phyloP scores from a whole-genome alignment of 768 basidiomycete species.

The Chiua virens region DNA sequence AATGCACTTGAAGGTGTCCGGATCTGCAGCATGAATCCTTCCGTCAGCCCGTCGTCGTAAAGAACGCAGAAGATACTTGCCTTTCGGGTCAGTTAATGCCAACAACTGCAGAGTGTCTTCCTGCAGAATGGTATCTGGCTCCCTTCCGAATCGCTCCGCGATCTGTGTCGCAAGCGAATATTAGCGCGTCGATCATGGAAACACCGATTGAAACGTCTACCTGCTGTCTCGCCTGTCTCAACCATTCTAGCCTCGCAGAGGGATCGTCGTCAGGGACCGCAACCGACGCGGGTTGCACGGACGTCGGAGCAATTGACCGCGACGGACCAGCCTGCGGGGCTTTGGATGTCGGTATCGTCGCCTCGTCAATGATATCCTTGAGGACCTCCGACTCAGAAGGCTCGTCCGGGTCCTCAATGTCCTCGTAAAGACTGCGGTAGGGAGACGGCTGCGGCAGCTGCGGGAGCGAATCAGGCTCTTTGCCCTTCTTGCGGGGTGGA shows the following conservation, averaged over 20 bases:
- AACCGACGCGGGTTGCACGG: background rate
- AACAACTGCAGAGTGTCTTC: conserved; percentile 27
- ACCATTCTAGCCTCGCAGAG: conserved; percentile 7
- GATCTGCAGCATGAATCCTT: conserved; percentile 9
- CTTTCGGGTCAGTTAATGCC: conserved; percentile 20
- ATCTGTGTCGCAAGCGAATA: conserved; percentile 14
- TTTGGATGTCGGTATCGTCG: conserved; percentile 1
- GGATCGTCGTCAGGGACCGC: conserved; percentile 11
- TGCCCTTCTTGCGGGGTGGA: conserved; percentile 19
- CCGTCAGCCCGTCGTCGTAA: too few relatives aligned
- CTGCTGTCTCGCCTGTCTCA: conserved; percentile 20
- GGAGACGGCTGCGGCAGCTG: background rate
- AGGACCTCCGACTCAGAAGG: conserved; percentile 17
- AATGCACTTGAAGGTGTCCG: conserved; percentile 6
- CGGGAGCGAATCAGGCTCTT: conserved; percentile 15
- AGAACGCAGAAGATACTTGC: conserved; percentile 6
- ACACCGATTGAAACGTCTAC: conserved; percentile 8
- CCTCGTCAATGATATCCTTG: conserved; percentile 9
- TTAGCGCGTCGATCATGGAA: background rate
- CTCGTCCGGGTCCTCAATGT: conserved; percentile 28
- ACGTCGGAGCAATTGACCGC: background rate
- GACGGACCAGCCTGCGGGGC: conserved; percentile 12
- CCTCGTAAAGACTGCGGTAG: conserved; percentile 27
- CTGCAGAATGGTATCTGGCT: conserved; percentile 15
- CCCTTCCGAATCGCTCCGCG: conserved; percentile 1